Conservation (phyloP, 2,329 filamentous ascomycete species). For the Ceratocystis diversiconidia region DNA sequence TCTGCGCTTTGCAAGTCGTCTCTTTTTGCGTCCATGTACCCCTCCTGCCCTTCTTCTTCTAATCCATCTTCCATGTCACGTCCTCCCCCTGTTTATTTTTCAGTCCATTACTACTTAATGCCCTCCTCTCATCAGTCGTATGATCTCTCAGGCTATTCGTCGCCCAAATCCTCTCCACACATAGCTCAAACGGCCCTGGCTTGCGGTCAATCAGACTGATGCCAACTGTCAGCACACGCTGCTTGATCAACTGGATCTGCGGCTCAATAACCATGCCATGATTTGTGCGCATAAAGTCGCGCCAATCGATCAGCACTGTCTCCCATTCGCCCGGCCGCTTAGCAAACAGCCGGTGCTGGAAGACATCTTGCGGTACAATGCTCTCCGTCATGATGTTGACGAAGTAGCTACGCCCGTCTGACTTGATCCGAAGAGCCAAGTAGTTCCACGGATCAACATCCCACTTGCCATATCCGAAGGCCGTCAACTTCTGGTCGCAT, state of each 20-base stretch:
- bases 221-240: slow-evolving; percentile 74
- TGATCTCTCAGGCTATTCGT: slow-evolving; percentile 43
- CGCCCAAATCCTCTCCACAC: slow-evolving; percentile 77
- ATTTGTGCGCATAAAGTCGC: slow-evolving; percentile 89
- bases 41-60: neutral
- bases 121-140: slow-evolving; percentile 11
- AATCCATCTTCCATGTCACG: slow-evolving; percentile 18
- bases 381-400: slow-evolving; percentile 93
- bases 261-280: slow-evolving; percentile 85
- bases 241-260: slow-evolving; percentile 74
- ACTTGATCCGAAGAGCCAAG: slow-evolving; percentile 76
- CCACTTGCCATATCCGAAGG: slow-evolving; percentile 81
- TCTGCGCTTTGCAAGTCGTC: neutral
- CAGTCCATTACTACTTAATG: slow-evolving; percentile 12
- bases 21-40: neutral
- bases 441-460: slow-evolving; percentile 81
- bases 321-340: slow-evolving; percentile 79
- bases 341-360: slow-evolving; percentile 79
- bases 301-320: slow-evolving; percentile 80
- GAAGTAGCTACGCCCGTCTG: slow-evolving; percentile 82
- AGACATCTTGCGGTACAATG: slow-evolving; percentile 84
- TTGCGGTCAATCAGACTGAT: slow-evolving; percentile 81
- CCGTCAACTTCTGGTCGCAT: slow-evolving; percentile 54
- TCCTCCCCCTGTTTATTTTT: slow-evolving; percentile 18
- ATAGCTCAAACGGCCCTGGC: slow-evolving; percentile 76